Conservation (phyloP, 805 yeast species). For the Spathaspora boniae region DNA sequence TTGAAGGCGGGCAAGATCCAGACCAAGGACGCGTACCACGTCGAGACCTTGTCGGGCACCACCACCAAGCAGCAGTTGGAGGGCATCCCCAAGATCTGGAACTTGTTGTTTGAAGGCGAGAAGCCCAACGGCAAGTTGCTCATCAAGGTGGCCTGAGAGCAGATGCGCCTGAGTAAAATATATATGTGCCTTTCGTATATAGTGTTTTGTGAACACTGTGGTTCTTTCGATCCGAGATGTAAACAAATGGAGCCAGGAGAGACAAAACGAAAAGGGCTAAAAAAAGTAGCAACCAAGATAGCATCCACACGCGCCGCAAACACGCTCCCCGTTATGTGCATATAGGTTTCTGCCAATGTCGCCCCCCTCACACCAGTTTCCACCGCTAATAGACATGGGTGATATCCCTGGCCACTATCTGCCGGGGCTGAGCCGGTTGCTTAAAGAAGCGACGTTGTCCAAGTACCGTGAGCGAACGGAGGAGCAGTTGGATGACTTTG, state of each 20-base stretch:
- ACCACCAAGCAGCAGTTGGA: constrained; percentile 24
- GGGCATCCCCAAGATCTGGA: constrained; percentile 48
- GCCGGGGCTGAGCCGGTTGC: background rate
- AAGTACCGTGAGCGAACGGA: constrained; percentile 21
- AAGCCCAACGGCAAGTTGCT: constrained; percentile 50
- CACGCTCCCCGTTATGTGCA: too few species aligned
- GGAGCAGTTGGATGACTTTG: constrained; percentile 25
- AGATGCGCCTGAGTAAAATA: background rate
- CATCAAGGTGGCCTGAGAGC: constrained; percentile 36
- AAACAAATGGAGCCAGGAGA: too few species aligned
- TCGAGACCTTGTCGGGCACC: constrained; percentile 40
- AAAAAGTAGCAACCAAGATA: too few species aligned
- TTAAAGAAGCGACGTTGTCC: constrained; percentile 26
- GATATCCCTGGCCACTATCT: constrained; percentile 4
- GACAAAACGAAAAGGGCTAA: too few species aligned
- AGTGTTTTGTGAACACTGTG: too few species aligned
- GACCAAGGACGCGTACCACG: constrained; percentile 29
- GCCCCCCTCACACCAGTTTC: too few species aligned
- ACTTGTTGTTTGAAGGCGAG: constrained; percentile 38
- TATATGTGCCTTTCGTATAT: too few species aligned
- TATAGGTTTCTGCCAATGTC: too few species aligned
- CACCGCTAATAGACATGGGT: constrained; percentile 5
- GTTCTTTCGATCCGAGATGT: too few species aligned
- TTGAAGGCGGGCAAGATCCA: constrained; percentile 41
- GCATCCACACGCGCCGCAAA: too few species aligned